Percentiles rank a stretch among this genome's conserved stretches.
Conservation (phyloP, 2,329 filamentous ascomycete genomes). For the Penicillium italicum region DNA sequence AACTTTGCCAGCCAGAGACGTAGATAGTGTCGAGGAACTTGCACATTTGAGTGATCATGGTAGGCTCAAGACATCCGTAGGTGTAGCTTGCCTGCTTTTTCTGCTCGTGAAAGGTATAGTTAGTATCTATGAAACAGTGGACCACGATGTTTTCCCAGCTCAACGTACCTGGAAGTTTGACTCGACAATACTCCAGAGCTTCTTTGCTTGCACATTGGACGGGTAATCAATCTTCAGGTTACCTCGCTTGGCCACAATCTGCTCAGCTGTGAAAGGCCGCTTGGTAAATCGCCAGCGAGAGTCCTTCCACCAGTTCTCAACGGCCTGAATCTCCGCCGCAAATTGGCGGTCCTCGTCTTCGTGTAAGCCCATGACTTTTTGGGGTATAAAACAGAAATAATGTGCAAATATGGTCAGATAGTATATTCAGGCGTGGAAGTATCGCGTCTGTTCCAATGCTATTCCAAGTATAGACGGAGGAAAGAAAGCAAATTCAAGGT, state of each 20-base stretch:
- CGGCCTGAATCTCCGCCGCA: slow-evolving; percentile 75
- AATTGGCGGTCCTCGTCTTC: slow-evolving; percentile 72
- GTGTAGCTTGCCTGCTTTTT: slow-evolving; percentile 84
- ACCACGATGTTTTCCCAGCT: background rate
- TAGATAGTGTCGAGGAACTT: slow-evolving; percentile 98
- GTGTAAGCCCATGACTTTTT: slow-evolving; percentile 39
- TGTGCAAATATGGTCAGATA: slow-evolving; percentile 10
- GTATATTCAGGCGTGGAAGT: slow-evolving; percentile 1
- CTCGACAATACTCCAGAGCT: slow-evolving; percentile 90
- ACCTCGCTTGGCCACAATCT: slow-evolving; percentile 93
- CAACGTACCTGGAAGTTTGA: slow-evolving; percentile 69
- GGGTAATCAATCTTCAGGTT: slow-evolving; percentile 88
- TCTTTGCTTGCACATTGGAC: slow-evolving; percentile 84
- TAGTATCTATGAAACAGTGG: slow-evolving; percentile 5
- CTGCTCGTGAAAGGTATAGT: slow-evolving; percentile 44
- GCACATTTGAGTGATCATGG: slow-evolving; percentile 99
- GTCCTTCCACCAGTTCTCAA: slow-evolving; percentile 93
- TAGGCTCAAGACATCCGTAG: slow-evolving; percentile 94
- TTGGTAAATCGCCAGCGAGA: slow-evolving; percentile 90
- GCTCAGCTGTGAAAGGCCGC: slow-evolving; percentile 89
- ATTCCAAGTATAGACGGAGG: slow-evolving; percentile 2
- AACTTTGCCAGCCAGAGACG: slow-evolving; percentile 98
- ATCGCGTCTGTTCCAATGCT: slow-evolving; percentile 8
- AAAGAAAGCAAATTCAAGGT: background rate
- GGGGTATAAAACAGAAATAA: slow-evolving; percentile 14